Evolutionary conservation across 2,329 filamentous ascomycete species (phyloP).

Genomic region (Aspergillus uvarum): DNA sequence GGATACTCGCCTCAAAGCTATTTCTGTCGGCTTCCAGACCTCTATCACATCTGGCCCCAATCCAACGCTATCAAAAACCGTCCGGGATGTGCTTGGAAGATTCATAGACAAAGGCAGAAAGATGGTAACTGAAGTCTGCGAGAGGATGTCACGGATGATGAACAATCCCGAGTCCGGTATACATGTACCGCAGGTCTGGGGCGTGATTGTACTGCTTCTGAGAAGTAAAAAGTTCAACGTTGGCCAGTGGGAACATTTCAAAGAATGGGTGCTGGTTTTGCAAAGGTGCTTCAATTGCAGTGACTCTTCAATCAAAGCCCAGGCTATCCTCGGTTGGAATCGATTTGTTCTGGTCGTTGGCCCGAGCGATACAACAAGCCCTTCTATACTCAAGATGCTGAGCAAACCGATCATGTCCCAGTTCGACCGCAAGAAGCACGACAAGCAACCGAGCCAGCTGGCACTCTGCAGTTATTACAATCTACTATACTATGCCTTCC

Average conservation of each 20-base stretch:
- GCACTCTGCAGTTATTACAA: conserved; percentile 74
- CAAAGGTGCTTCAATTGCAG: conserved; percentile 81
- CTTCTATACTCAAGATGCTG: conserved; percentile 61
- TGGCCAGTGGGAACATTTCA: conserved; percentile 69
- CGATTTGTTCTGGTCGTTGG: conserved; percentile 74
- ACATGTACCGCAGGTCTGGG: conserved; percentile 85
- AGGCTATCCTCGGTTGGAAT: conserved; percentile 84
- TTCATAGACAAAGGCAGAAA: conserved; percentile 54
- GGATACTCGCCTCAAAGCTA: conserved; percentile 73
- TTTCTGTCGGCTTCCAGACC: conserved; percentile 70
- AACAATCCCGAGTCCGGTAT: conserved; percentile 57
- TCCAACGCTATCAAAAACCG: conserved; percentile 63
- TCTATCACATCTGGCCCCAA: conserved; percentile 69
- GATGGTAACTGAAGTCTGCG: conserved; percentile 69
- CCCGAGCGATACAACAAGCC: conserved; percentile 58
- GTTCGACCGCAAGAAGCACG: conserved; percentile 63
- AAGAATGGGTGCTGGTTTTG: conserved; percentile 73
- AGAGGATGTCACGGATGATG: conserved; percentile 67
- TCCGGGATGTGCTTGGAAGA: conserved; percentile 56
- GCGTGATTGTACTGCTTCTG: conserved; percentile 74
- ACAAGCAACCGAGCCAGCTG: conserved; percentile 55
- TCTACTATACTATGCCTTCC: conserved; percentile 78
- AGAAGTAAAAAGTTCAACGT: conserved; percentile 60
- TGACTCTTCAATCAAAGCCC: conserved; percentile 67
- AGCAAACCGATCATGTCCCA: conserved; percentile 68